Percentiles rank a stretch among this genome's conserved stretches.
Conservation (phyloP, 23 red algal genomes). For the Gracilaria caudata region DNA sequence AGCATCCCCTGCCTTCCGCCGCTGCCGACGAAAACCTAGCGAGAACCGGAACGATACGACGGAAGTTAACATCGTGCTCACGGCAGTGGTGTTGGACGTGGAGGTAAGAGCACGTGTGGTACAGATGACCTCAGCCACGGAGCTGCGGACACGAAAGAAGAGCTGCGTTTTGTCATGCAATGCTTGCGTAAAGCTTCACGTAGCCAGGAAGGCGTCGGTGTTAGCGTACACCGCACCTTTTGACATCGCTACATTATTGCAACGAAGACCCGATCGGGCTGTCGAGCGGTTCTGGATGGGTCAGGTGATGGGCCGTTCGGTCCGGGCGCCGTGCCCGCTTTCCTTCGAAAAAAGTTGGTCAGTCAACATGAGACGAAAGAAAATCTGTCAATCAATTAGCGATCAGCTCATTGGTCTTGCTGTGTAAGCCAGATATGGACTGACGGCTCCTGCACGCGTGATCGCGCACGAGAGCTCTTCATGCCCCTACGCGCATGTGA, state of each 20-base stretch:
- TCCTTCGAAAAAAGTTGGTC: neutral
- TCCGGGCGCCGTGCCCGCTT: too few species aligned
- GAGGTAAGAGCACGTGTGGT: neutral
- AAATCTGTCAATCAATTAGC: constrained; percentile 2
- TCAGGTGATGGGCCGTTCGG: neutral
- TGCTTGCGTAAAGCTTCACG: too few species aligned
- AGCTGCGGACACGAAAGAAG: neutral
- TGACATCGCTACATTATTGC: too few species aligned
- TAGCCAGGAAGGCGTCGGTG: too few species aligned
- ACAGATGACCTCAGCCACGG: neutral
- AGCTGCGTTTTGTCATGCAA: too few species aligned
- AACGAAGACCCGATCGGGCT: too few species aligned
- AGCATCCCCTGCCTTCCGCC: neutral
- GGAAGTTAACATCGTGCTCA: neutral
- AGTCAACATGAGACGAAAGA: neutral
- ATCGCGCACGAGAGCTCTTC: neutral
- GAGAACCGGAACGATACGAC: neutral
- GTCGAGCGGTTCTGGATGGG: too few species aligned
- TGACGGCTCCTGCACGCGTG: neutral
- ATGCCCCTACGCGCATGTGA: neutral
- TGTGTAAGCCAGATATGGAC: constrained; percentile 22
- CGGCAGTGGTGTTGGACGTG: neutral
- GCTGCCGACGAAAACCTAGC: neutral
- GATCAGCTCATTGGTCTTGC: neutral
- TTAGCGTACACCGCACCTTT: too few species aligned